phyloP scores from a whole-genome alignment of 495 filamentous ascomycete species.

The Neurospora sp. region DNA sequence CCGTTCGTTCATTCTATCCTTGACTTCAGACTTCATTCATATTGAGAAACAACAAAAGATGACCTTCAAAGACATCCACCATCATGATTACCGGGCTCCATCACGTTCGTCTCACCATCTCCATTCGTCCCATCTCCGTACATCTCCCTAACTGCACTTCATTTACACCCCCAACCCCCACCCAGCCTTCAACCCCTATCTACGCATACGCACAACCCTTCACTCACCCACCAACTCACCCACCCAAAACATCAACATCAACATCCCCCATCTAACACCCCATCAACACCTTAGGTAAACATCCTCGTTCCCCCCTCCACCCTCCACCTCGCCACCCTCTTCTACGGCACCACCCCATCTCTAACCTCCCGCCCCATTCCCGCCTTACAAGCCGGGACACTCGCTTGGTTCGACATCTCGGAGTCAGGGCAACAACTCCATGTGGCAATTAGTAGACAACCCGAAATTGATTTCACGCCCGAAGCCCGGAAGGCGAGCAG shows the following conservation, averaged over 20 bases:
- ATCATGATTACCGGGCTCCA: slow-evolving; percentile 50
- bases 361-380: slow-evolving; percentile 42
- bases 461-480: slow-evolving; percentile 29
- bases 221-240: slow-evolving; percentile 29
- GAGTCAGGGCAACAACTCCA: slow-evolving; percentile 51
- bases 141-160: background rate
- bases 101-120: slow-evolving; percentile 22
- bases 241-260: slow-evolving; percentile 13
- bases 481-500: slow-evolving; percentile 22
- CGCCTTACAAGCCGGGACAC: slow-evolving; percentile 32
- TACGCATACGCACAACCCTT: too few relatives aligned
- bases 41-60: background rate
- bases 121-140: background rate
- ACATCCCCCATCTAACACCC: background rate
- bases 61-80: background rate
- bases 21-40: background rate
- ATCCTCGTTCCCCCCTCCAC: slow-evolving; percentile 46
- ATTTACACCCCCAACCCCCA: slow-evolving; percentile 38
- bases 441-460: slow-evolving; percentile 32
- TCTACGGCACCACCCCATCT: slow-evolving; percentile 47
- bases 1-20: background rate
- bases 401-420: slow-evolving; percentile 53
- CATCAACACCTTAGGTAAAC: slow-evolving; percentile 29
- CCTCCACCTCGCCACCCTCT: slow-evolving; percentile 40
- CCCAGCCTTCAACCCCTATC: slow-evolving; percentile 44